Evolutionary conservation across 2,329 filamentous ascomycete species (phyloP).

Genomic region (Pseudogymnoascus sp.): DNA sequence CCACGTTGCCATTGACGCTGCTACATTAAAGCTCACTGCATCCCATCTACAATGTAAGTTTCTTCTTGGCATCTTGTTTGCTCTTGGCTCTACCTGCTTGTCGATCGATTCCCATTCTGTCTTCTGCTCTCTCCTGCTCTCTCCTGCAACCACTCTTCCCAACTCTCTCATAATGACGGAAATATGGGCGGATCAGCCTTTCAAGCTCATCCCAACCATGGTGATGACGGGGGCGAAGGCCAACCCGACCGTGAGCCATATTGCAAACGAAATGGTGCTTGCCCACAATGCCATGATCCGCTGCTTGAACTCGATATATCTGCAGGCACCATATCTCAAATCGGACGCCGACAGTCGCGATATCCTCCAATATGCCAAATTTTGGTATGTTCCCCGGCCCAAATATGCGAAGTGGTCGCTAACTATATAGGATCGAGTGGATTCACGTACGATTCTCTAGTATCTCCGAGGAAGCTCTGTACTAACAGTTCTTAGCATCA

Average conservation of each 20-base stretch:
- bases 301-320: constrained; percentile 30
- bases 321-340: constrained; percentile 30
- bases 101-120: background rate
- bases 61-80: background rate
- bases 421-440: background rate
- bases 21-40: background rate
- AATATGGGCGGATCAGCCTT: constrained; percentile 19
- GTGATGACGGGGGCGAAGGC: background rate
- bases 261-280: constrained; percentile 29
- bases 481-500: constrained; percentile 30
- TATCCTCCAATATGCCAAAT: constrained; percentile 20
- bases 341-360: constrained; percentile 29
- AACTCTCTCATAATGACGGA: constrained; percentile 13
- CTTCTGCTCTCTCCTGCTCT: background rate
- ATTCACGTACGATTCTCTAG: background rate
- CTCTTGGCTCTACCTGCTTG: background rate
- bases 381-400: background rate
- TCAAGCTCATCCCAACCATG: constrained; percentile 15
- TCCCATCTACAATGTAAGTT: background rate
- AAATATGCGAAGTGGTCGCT: background rate
- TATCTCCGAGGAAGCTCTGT: constrained; percentile 25
- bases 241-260: background rate
- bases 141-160: background rate
- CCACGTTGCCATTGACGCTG: background rate
- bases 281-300: constrained; percentile 31